phyloP scores from a whole-genome alignment of 495 filamentous ascomycete species.

The Neurospora cerealis region DNA sequence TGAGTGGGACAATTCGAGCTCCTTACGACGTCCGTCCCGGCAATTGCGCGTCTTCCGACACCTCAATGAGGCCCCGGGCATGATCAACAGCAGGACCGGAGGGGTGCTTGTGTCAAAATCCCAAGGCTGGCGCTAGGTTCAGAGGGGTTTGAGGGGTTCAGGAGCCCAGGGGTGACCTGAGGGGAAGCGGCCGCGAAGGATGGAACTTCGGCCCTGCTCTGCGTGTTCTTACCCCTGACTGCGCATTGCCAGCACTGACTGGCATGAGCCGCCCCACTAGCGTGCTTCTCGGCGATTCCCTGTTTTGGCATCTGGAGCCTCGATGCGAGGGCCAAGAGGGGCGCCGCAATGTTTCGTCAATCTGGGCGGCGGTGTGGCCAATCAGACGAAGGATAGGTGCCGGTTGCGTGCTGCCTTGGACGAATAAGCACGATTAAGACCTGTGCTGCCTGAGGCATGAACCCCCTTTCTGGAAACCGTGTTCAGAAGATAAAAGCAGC shows the following conservation, averaged over 20 bases:
- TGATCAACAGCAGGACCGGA: background rate
- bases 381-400: conserved; percentile 7
- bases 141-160: background rate
- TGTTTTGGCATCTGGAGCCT: conserved; percentile 14
- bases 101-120: background rate
- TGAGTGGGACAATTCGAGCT: background rate
- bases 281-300: conserved; percentile 10
- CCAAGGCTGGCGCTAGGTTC: background rate
- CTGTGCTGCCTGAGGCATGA: conserved; percentile 18
- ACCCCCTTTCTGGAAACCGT: conserved; percentile 17
- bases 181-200: background rate
- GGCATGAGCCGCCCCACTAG: background rate
- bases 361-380: conserved; percentile 11
- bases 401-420: background rate
- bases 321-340: background rate
- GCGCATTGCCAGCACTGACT: background rate
- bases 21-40: background rate
- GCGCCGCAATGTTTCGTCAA: conserved; percentile 11
- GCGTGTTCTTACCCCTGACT: background rate
- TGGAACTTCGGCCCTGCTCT: background rate
- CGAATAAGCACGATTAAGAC: background rate
- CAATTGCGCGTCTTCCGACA: background rate
- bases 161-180: background rate
- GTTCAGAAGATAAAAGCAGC: conserved; percentile 27
- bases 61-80: background rate